Percentiles rank a stretch among this genome's conserved stretches.
These are phyloP conservation scores for Diaporthe australafricana DNA, from an alignment of 2,329 filamentous ascomycete genomes.

Conservation along the genomic window DNA sequence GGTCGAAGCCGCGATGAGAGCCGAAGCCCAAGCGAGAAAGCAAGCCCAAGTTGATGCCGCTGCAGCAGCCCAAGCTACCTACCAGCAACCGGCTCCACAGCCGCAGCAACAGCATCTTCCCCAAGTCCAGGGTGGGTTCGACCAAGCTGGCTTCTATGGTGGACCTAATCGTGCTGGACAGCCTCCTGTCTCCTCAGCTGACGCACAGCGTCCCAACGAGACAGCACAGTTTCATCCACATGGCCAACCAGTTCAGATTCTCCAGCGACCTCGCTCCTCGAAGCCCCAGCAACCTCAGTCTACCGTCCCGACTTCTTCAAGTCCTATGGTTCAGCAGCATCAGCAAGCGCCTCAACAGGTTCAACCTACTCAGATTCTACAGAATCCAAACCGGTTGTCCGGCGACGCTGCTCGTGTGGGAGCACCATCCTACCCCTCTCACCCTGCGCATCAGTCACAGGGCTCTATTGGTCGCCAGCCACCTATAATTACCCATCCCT, in stretches of 20 bases:
- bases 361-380: conserved; percentile 80
- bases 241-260: conserved; percentile 64
- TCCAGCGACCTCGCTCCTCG: conserved; percentile 64
- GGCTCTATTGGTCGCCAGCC: conserved; percentile 70
- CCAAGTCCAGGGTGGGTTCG: conserved; percentile 35
- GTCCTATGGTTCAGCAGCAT: conserved; percentile 43
- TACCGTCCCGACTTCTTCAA: conserved; percentile 42
- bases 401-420: conserved; percentile 57
- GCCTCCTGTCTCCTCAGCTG: conserved; percentile 38
- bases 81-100: conserved; percentile 42
- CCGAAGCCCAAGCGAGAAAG: conserved; percentile 66
- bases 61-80: conserved; percentile 46
- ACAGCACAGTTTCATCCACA: conserved; percentile 50
- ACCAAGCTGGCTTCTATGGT: conserved; percentile 34
- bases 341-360: conserved; percentile 46
- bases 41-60: conserved; percentile 50
- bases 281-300: conserved; percentile 44
- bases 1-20: conserved; percentile 92
- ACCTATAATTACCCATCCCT: conserved; percentile 69
- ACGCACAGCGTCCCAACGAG: conserved; percentile 46
- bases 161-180: conserved; percentile 32
- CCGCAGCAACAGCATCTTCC: conserved; percentile 42
- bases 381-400: conserved; percentile 78
- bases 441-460: conserved; percentile 53
- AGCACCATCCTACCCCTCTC: conserved; percentile 44